Conservation (phyloP, 192 early-diverging fungal species). For the Coemansia erecta region DNA sequence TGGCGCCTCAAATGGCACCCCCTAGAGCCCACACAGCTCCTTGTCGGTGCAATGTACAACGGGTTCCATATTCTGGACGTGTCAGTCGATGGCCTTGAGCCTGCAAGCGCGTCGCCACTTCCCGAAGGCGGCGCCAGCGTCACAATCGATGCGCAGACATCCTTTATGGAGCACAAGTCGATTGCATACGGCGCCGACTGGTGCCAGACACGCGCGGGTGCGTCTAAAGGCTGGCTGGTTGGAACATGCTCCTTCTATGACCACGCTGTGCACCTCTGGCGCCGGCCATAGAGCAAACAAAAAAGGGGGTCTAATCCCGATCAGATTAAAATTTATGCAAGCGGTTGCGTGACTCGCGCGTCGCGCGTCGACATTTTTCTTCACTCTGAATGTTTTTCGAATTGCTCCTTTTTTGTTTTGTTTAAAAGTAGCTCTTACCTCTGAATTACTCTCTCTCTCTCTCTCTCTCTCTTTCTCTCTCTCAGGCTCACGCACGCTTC, state of each 20-base stretch:
- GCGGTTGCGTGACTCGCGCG: too few relatives aligned
- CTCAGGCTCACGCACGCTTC: not conserved
- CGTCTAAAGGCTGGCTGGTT: conserved; percentile 39
- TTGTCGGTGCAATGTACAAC: conserved; percentile 89
- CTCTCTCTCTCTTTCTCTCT: not conserved
- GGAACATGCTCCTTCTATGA: conserved; percentile 83
- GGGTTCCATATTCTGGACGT: conserved; percentile 81
- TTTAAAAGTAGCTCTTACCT: too few relatives aligned
- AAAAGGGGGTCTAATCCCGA: not conserved
- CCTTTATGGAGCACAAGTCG: conserved; percentile 71
- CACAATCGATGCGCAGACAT: conserved; percentile 11
- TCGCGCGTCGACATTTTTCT: too few relatives aligned
- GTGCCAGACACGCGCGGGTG: conserved; percentile 51
- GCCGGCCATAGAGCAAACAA: conserved; percentile 1
- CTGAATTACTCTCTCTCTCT: not conserved
- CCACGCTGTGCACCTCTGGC: conserved; percentile 71
- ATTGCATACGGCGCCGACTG: conserved; percentile 80
- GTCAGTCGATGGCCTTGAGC: conserved; percentile 19
- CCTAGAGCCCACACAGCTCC: conserved; percentile 53
- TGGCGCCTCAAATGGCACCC: conserved; percentile 98
- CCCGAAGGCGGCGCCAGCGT: conserved; percentile 15
- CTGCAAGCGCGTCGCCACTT: not conserved
- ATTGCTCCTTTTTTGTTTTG: too few relatives aligned
- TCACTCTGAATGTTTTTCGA: too few relatives aligned
- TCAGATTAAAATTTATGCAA: conserved; percentile 10